Evolutionary conservation across 1,284 basidiomycete species (phyloP), one percentile per base, ranked within the genome.

Genomic region (Bondarzewia mesenterica): DNA sequence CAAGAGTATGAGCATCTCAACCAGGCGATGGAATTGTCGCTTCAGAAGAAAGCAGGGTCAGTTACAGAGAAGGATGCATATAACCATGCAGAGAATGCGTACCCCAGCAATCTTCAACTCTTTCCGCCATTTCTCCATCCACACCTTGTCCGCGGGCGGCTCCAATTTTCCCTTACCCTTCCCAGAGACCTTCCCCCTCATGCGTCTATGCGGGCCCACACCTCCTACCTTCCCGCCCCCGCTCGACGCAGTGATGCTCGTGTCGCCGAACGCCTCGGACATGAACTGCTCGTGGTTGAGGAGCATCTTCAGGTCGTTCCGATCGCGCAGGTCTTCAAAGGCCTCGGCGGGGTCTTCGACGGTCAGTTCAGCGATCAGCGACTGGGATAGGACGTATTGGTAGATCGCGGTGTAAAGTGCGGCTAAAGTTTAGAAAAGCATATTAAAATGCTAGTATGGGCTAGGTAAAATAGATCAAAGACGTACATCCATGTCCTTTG

Each of bases 331-430:
- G 60, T 96, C 92, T 63, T 96, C 93, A 60, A 96, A 95, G 7
- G 89, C 87, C 66, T 99, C 95, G 0, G 92, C 92, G 0, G 95
- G 95, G 63, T 99, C 95, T 70, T 99, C 95, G 18, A 99, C 89
- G 0, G 93, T 97, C 46, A 99, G 71, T 65, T 99, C 95, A 8
- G 85, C 82, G 27, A 97, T 82, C 39, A 77, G 70, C 0, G 81
- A 69, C 36, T 81, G 76, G 6, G 73, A 68, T 32, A 90, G 67
- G 44, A 89, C 77, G 61, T 89, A 78, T 58, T 85, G 77, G 68
- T 94, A 95, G 40, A 95, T 86, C 1, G 91, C 80, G 25, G 72
- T 80, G 71, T 98, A 99, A 10, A 99, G 79, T 51, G 85, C 83
- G 46, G 93, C 91, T 93, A 43, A 27, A 48, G 18, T 40, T 42